Evolutionary conservation across 2,329 filamentous ascomycete genomes (phyloP).

Genomic region (Zymoseptoria tritici): DNA sequence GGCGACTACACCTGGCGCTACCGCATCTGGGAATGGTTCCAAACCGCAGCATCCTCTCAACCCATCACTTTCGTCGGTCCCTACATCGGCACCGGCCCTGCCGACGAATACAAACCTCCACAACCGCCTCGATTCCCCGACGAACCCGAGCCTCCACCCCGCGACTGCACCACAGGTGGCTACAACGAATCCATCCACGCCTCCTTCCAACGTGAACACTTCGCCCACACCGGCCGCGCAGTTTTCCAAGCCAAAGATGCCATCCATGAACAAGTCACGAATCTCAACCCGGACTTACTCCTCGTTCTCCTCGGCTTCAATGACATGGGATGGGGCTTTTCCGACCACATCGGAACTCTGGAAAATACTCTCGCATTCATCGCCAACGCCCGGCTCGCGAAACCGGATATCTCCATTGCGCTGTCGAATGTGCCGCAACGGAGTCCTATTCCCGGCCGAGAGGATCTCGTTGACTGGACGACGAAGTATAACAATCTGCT

Average conservation of each 20-base stretch:
- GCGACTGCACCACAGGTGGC: constrained; percentile 19
- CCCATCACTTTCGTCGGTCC: constrained; percentile 31
- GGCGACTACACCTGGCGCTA: constrained; percentile 40
- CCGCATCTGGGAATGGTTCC: constrained; percentile 37
- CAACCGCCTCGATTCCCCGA: constrained; percentile 9
- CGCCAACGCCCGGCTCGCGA: constrained; percentile 25
- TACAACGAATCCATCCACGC: constrained; percentile 27
- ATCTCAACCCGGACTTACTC: constrained; percentile 28
- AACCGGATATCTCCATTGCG: constrained; percentile 16
- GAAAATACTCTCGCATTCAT: constrained; percentile 26
- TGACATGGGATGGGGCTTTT: constrained; percentile 20
- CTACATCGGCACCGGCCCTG: constrained; percentile 32
- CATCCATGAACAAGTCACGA: constrained; percentile 24
- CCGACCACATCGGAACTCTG: constrained; percentile 15
- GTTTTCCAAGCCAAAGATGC: constrained; percentile 26
- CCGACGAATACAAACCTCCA: constrained; percentile 25
- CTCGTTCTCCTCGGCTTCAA: constrained; percentile 22
- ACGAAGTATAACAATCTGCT: constrained; percentile 15
- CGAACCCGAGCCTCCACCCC: constrained; percentile 3
- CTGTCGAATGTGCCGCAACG: constrained; percentile 19
- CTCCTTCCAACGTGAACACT: constrained; percentile 19
- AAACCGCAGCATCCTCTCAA: constrained; percentile 16
- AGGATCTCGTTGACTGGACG: constrained; percentile 18
- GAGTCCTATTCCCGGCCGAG: constrained; percentile 10
- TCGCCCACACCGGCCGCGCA: constrained; percentile 26